Base-by-base conservation (phyloP, 2,329 filamentous ascomycete species). In the Clarireedia sp. region DNA sequence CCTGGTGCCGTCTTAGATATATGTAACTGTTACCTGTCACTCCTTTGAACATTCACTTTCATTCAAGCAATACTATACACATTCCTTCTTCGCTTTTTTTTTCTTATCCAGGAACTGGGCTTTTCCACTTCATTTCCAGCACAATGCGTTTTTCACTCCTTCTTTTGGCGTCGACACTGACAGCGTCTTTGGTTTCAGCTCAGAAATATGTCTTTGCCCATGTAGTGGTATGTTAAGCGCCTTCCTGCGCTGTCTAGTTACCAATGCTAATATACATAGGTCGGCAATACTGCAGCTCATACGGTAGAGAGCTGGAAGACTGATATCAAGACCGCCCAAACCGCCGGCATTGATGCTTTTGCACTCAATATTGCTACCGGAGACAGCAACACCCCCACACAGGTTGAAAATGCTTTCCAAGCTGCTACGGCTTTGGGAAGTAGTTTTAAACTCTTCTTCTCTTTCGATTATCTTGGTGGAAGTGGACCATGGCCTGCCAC, bases 341-440 rank as follows among this genome's bases (percentile, higher is more conserved):
- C 67, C 14, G 69, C 70, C 2, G 71, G 72, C 33, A 69, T 72
- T 50, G 69, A 72, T 56, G 69, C 68, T 1, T 72, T 71, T 51
- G 68, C 66, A 6, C 58, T 72, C 19, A 71, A 72, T 51, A 67
- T 68, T 24, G 69, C 63, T 7, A 64, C 63, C 17, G 55, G 58
- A 6, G 66, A 70, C 33, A 24, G 54, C 5, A 68, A 68, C 37
- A 74, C 70, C 1, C 63, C 64, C 14, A 59, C 50, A 14, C 69
- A 71, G 55, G 61, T 71, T 9, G 62, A 62, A 24, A 62, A 69
- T 36, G 70, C 70, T 1, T 72, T 70, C 47, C 56, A 60, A 19
- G 65, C 68, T 26, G 70, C 70, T n/a, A 60, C 64, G 24, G 57
- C 53, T 14, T 48, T 62, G 12, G 57, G 55, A 37, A 51, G 23